A percentile compares a stretch with the other conserved stretches of the same genome.
phyloP scores from a whole-genome alignment of 108 stramenopile genomes.

The Skeletonema tropicum region DNA sequence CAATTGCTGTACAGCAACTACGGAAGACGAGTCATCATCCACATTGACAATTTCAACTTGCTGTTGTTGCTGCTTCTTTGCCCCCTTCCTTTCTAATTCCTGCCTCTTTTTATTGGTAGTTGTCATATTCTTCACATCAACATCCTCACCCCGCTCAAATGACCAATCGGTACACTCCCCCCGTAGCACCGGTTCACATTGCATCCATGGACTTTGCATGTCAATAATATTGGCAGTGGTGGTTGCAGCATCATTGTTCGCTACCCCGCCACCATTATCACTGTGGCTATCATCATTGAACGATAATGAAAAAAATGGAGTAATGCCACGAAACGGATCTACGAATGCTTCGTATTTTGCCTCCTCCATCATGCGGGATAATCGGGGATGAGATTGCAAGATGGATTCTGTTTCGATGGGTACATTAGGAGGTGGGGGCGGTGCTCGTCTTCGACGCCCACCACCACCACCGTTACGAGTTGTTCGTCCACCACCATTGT shows the following conservation, averaged over 20 bases:
- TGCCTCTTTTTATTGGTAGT: conserved; percentile 8
- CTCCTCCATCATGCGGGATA: conserved; percentile 25
- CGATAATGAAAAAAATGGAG: conserved; percentile 21
- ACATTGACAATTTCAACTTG: conserved; percentile 9
- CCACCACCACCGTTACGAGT: neutral
- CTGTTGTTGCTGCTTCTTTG: neutral
- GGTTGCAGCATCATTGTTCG: conserved; percentile 7
- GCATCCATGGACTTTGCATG: conserved; percentile 54
- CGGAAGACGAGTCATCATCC: conserved; percentile 8
- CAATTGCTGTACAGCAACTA: neutral
- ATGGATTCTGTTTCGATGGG: neutral
- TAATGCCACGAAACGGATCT: conserved; percentile 76
- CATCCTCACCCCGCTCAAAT: neutral
- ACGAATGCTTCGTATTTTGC: conserved; percentile 62
- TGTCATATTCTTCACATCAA: conserved; percentile 1
- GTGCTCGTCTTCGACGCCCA: neutral
- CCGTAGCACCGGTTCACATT: conserved; percentile 40
- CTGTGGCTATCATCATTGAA: neutral
- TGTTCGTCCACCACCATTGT: neutral
- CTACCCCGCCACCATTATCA: neutral
- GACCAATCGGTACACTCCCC: neutral
- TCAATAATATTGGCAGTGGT: neutral
- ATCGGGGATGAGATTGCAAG: neutral
- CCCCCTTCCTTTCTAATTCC: neutral
- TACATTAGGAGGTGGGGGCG: neutral